Base-by-base conservation (phyloP, 768 basidiomycete species). In the Chalciporus sphaerocephalus region DNA sequence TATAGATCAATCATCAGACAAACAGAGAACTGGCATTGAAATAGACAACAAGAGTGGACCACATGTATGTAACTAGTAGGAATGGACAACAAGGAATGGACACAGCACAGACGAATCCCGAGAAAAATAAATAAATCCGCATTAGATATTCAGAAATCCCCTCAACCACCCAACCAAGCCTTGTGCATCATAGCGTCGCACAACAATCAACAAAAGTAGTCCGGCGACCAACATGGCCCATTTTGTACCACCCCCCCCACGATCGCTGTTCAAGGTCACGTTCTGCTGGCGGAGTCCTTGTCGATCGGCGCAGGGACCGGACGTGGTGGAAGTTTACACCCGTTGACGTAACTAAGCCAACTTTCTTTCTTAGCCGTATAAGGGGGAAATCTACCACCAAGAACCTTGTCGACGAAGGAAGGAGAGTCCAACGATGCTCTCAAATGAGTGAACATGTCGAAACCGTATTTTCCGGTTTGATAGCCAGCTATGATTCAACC, bases 401-500 rank as follows among this genome's bases (percentile, higher is more conserved):
- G 27, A 11, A 64, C 16, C 21, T 1, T 42, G 43, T 65, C 59
- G 3, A 54, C n/a, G 63, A 61, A 74, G 44, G 58, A 47, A 27
- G 72, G 76, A 3, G 63, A 67, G 51, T 74, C 69, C 8, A 76
- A 34, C 0, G 83, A 77, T 5, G 81, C 60, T 41, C 91, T 76
- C 20, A 77, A 53, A 59, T 92, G 88, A 0, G 87, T 89, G 67
- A 93, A 92, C 58, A 76, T 69, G 48, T 89, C 85, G 53, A 92
- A 92, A 5, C 72, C 69, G 56, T 70, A 85, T 57, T 89, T 89
- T 27, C 89, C 85, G 4, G 82, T 80, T 57, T 86, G 80, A 44
- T 74, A 70, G 11, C 90, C 83, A 46, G 72, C 87, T 85, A 28
- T n/a, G 21, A 5, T 38, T 7, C 15, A 35, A 35, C 40, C 23